phyloP scores from a whole-genome alignment of 257 asterid genomes.

The Capsicum rhomboideum region DNA sequence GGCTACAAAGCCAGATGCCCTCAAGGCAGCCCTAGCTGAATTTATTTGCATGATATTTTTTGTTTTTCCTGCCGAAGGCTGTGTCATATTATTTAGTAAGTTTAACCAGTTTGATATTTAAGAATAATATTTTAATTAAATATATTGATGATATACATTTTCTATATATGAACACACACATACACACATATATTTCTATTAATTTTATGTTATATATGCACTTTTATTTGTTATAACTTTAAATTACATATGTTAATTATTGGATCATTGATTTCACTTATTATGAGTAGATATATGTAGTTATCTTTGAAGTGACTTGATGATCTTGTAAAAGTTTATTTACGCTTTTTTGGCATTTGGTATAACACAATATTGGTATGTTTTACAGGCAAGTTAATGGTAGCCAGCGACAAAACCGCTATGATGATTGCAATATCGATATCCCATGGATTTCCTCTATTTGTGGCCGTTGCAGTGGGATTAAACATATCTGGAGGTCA shows the following conservation, averaged over 20 bases:
- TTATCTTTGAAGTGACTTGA: no score
- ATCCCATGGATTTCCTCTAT: constrained; percentile 68
- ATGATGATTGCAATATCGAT: constrained; percentile 45
- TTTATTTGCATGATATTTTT: constrained; percentile 63
- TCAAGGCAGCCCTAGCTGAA: constrained; percentile 71
- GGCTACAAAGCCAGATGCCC: constrained; percentile 52
- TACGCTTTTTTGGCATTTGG: neutral
- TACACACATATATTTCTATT: neutral
- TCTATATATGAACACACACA: neutral
- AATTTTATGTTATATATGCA: no score
- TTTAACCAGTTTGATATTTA: neutral
- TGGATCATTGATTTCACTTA: no score
- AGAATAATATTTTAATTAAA: neutral
- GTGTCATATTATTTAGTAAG: constrained; percentile 12
- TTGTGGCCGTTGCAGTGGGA: constrained; percentile 61
- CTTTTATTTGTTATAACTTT: no score
- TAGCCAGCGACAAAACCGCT: constrained; percentile 32
- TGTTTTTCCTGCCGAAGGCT: constrained; percentile 72
- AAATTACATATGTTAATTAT: no score
- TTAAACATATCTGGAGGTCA: constrained; percentile 81
- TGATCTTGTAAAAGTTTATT: neutral
- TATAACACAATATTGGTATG: neutral
- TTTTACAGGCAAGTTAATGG: constrained; percentile 37
- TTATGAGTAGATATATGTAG: no score
- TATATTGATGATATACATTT: no score